Evolutionary conservation across 306 rosid species (phyloP), one percentile per base, ranked within the genome.

Genomic region (Prunus padus): DNA sequence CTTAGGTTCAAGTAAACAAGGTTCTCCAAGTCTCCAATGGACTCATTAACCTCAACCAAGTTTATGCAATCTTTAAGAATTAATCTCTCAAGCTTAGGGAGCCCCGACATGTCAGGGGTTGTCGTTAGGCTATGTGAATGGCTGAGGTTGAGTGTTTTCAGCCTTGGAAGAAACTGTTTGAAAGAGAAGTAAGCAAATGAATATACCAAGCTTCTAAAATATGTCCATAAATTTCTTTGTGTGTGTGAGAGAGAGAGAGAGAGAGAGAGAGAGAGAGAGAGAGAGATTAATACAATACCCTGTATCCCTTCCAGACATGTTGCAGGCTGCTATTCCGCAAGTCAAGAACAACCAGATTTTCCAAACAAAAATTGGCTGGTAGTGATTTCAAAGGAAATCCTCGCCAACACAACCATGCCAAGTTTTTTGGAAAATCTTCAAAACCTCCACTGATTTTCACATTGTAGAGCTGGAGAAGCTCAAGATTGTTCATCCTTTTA

Each of bases 281-380:
- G 45, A 26, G 9, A 28, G 22, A 3, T 16, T 7, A 4, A 2
- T 64, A 64, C 68, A 4, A 2, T 64, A 64, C 68, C 47, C 46
- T 15, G 42, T 3, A 1, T n/a, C 46, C 68, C 2, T 31, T 37
- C 68, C 68, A 64, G 31, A 64, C 68, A 64, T 64, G 68, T 64
- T 64, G 46, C 45, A 74, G 66, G 44, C 19, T 28, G 69, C 50
- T 74, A 20, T 74, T 5, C 25, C 28, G 22, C 70, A 74, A 23
- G 62, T 74, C 70, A 46, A 74, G 65, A 19, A 5, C 62, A 74
- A 74, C 77, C 1, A 74, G 61, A 37, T 62, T 61, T 74, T 18
- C 49, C 44, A 47, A 54, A 30, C 4, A 19, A 62, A 74, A 74
- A 2, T 2, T 56, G 26, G 13, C 14, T 47, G 77, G 77, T 44